Percentiles rank a stretch among this genome's conserved stretches.
Conservation (phyloP, 2,329 filamentous ascomycete genomes). For the Parafenestella ontariensis region DNA sequence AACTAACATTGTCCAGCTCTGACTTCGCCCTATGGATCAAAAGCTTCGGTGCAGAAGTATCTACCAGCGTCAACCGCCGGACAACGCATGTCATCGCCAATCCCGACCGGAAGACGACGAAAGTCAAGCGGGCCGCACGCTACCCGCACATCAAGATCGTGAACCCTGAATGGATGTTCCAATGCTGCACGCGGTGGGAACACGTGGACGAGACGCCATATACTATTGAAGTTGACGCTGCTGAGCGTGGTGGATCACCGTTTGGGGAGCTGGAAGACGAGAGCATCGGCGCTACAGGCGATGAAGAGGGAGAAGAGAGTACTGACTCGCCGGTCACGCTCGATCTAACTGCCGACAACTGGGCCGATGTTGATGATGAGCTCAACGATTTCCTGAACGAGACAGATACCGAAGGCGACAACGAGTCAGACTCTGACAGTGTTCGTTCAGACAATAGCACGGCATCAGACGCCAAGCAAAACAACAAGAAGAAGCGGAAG, state of each 20-base stretch:
- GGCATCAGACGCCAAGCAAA: slow-evolving; percentile 28
- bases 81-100: slow-evolving; percentile 77
- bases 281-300: slow-evolving; percentile 49
- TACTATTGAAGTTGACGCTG: slow-evolving; percentile 75
- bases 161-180: slow-evolving; percentile 85
- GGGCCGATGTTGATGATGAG: slow-evolving; percentile 69
- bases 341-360: slow-evolving; percentile 43
- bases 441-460: slow-evolving; percentile 41
- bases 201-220: slow-evolving; percentile 81
- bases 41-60: slow-evolving; percentile 80
- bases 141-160: slow-evolving; percentile 88
- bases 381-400: slow-evolving; percentile 74
- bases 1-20: slow-evolving; percentile 57
- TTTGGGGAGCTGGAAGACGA: slow-evolving; percentile 54
- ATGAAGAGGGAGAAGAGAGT: slow-evolving; percentile 44
- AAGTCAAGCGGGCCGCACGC: slow-evolving; percentile 84
- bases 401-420: slow-evolving; percentile 44
- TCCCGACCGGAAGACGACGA: slow-evolving; percentile 78
- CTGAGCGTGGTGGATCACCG: slow-evolving; percentile 58
- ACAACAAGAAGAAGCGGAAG: slow-evolving; percentile 47
- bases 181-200: slow-evolving; percentile 84
- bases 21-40: slow-evolving; percentile 88
- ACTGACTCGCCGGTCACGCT: slow-evolving; percentile 32
- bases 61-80: slow-evolving; percentile 60
- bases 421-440: slow-evolving; percentile 43